These are phyloP conservation scores for Barnettozyma siamensis DNA, from an alignment of 805 yeast species.

Conservation along the genomic window DNA sequence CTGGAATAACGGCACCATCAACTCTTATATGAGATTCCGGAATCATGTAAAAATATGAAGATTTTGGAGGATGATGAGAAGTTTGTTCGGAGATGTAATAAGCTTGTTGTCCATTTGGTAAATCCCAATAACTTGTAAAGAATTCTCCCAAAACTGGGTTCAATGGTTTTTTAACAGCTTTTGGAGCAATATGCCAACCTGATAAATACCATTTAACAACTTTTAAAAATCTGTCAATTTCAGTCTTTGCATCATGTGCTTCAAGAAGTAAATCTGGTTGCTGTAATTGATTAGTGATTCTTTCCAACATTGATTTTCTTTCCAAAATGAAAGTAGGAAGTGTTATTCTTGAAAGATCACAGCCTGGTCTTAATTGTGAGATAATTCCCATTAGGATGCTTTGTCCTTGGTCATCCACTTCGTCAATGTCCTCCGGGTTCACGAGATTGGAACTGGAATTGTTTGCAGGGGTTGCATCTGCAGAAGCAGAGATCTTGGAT, in stretches of 20 bases:
- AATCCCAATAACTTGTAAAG: slow-evolving; percentile 89
- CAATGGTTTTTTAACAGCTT: slow-evolving; percentile 95
- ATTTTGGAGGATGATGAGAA: slow-evolving; percentile 97
- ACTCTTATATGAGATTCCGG: slow-evolving; percentile 79
- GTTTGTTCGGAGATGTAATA: slow-evolving; percentile 92
- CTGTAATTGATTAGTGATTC: slow-evolving; percentile 83
- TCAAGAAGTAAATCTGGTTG: slow-evolving; percentile 69
- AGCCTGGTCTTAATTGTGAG: slow-evolving; percentile 87
- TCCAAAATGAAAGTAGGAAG: slow-evolving; percentile 93
- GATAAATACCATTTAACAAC: slow-evolving; percentile 88
- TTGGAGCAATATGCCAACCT: slow-evolving; percentile 98
- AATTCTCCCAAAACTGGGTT: slow-evolving; percentile 93
- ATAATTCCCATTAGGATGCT: slow-evolving; percentile 82
- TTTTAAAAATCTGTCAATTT: slow-evolving; percentile 61
- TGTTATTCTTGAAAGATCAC: slow-evolving; percentile 85
- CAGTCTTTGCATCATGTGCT: slow-evolving; percentile 58
- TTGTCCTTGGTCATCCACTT: slow-evolving; percentile 86
- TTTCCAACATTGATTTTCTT: slow-evolving; percentile 91
- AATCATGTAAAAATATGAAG: slow-evolving; percentile 82
- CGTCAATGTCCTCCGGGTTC: slow-evolving; percentile 75
- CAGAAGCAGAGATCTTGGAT: slow-evolving; percentile 5
- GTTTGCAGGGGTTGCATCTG: too few relatives aligned
- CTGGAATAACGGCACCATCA: slow-evolving; percentile 86
- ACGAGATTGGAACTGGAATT: slow-evolving; percentile 8
- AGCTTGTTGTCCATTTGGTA: slow-evolving; percentile 65